Base-by-base conservation (phyloP, 176 grass and related monocot genomes). In the Triticum dicoccoides region DNA sequence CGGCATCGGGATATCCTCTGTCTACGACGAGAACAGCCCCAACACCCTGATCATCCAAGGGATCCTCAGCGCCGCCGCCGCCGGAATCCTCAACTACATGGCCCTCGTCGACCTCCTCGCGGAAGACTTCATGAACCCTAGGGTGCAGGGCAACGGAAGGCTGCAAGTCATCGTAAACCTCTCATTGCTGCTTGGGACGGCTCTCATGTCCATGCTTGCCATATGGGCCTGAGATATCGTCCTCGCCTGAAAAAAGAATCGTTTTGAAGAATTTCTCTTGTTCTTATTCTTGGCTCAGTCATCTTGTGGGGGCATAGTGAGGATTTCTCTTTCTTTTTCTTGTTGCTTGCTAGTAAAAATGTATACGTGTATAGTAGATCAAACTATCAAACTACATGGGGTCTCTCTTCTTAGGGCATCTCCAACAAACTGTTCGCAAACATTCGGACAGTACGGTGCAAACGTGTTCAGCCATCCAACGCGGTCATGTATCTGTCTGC, bases 41-140 rank as follows among this genome's bases (percentile, higher is more conserved):
- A 90, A 18, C 2, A 86, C 91, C 2, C 71, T 98, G 66, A 92
- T 95, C 54, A 78, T 89, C 3, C 83, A 95, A 86, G 95, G 95
- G 33, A 5, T 98, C 0, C 77, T 95, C 10, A 4, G 91, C 11
- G 77, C 93, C 0, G 87, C 73, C 0, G 84, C 93, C 0, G 89
- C 95, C 0, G 93, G 93, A 12, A 98, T 98, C 34, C 82, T 98
- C 0, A 82, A 85, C 76, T 98, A 98, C 79, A 98, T 98, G 90
- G 86, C 90, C 0, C 83, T 95, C 6, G 90, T 95, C 2, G 93
- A 95, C 81, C 90, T 95, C 8, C 75, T 95, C 0, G 90, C 93
- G 0, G 85, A 89, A 52, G 93, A 92, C 29, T 95, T 92, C 44
- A 88, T 90, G 95, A 92, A 92, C 49, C 74, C 87, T 20, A 84